Evolutionary conservation across 495 filamentous ascomycete genomes (phyloP).

Genomic region (Parathielavia hyrcaniae): DNA sequence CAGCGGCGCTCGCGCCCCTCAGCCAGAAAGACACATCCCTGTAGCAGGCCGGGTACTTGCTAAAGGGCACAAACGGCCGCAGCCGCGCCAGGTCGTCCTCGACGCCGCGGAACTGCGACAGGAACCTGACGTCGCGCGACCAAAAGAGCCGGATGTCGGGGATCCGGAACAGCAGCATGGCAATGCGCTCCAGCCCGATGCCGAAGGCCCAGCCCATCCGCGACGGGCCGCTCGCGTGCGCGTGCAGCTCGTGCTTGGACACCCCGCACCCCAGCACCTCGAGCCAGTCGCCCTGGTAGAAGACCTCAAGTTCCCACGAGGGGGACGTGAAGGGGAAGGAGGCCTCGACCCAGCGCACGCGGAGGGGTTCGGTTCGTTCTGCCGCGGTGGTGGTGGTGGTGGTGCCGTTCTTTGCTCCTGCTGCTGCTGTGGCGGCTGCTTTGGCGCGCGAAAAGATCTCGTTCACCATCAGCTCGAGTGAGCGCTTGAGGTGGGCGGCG

Average conservation of each 20-base stretch:
- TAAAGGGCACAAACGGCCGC: conserved; percentile 73
- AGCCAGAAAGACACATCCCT: conserved; percentile 97
- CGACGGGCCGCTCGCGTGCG: conserved; percentile 65
- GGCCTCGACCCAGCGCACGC: conserved; percentile 89
- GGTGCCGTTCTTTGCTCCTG: conserved; percentile 16
- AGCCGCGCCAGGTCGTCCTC: conserved; percentile 46
- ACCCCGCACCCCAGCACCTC: conserved; percentile 94
- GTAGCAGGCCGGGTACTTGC: conserved; percentile 77
- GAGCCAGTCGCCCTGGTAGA: conserved; percentile 91
- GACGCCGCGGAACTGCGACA: conserved; percentile 65
- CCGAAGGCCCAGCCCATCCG: conserved; percentile 95
- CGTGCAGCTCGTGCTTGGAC: conserved; percentile 69
- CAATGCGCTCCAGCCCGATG: conserved; percentile 83
- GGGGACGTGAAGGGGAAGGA: conserved; percentile 96
- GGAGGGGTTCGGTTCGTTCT: conserved; percentile 58
- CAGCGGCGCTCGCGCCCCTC: conserved; percentile 46
- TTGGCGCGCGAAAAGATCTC: conserved; percentile 79
- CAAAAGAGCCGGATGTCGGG: conserved; percentile 98
- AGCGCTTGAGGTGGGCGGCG: conserved; percentile 80
- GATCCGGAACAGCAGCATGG: conserved; percentile 93
- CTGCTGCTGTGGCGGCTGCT: conserved; percentile 48
- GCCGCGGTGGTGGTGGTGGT: no score
- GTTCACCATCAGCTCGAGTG: conserved; percentile 79
- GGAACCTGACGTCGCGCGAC: conserved; percentile 76
- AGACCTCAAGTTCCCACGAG: conserved; percentile 92